These are phyloP conservation scores for Silene noctiflora DNA, from an alignment of 179 eudicot species.

Conservation along the genomic window DNA sequence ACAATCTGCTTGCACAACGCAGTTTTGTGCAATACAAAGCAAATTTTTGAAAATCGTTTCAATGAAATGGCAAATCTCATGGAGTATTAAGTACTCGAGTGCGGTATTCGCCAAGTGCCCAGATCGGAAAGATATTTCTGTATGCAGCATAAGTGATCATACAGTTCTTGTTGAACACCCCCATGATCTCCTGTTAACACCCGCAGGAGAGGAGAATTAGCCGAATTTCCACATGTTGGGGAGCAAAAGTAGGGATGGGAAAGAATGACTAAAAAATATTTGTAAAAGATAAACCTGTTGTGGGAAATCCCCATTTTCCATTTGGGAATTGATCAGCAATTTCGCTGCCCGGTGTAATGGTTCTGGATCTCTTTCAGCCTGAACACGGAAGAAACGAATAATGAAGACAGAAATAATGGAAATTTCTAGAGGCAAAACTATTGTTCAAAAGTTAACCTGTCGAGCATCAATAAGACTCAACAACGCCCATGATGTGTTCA, in stretches of 20 bases:
- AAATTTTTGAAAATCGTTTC: background rate
- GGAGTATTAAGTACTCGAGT: constrained; percentile 41
- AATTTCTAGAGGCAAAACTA: background rate
- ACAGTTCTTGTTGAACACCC: constrained; percentile 91
- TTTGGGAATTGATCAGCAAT: constrained; percentile 68
- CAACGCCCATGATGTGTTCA: constrained; percentile 91
- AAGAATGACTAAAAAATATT: background rate
- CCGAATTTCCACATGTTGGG: constrained; percentile 4
- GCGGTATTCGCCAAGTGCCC: constrained; percentile 94
- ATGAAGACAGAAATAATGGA: background rate
- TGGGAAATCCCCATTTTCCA: constrained; percentile 86
- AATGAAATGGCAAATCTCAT: constrained; percentile 17
- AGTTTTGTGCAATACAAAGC: constrained; percentile 8
- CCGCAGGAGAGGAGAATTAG: background rate
- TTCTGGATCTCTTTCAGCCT: constrained; percentile 69
- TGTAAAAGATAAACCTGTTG: constrained; percentile 57
- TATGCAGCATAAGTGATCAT: constrained; percentile 93
- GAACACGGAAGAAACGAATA: constrained; percentile 11
- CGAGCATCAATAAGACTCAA: constrained; percentile 75
- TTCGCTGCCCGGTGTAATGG: constrained; percentile 81
- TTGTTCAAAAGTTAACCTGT: constrained; percentile 46
- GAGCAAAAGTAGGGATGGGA: background rate
- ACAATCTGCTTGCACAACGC: background rate
- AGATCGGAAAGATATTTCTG: constrained; percentile 79
- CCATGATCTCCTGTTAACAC: constrained; percentile 71